These are phyloP conservation scores for Cystobasidium sp. DNA, from an alignment of 1,284 basidiomycete species.

Conservation along the genomic window DNA sequence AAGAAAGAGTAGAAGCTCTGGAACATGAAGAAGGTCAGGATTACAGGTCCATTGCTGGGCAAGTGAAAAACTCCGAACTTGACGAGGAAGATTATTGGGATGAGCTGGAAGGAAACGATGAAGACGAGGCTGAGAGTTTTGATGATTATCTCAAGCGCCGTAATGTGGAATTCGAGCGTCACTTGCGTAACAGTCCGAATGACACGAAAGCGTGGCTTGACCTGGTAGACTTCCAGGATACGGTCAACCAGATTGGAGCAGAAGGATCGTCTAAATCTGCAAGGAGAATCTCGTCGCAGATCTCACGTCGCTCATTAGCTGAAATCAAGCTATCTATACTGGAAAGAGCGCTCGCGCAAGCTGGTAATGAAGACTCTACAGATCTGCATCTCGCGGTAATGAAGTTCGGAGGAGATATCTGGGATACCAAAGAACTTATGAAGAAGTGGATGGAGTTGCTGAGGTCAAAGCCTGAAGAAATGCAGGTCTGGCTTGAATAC, in stretches of 20 bases:
- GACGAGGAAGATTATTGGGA: constrained; percentile 42
- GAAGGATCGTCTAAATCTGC: constrained; percentile 49
- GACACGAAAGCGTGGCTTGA: constrained; percentile 68
- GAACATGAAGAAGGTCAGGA: constrained; percentile 52
- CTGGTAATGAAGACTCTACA: constrained; percentile 63
- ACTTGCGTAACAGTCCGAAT: constrained; percentile 63
- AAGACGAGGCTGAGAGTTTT: constrained; percentile 47
- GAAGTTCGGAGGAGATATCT: constrained; percentile 30
- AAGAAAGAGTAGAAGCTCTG: constrained; percentile 46
- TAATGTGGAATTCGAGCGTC: constrained; percentile 66
- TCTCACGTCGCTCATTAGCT: constrained; percentile 74
- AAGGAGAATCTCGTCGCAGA: constrained; percentile 19
- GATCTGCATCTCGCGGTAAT: constrained; percentile 65
- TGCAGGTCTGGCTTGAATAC: constrained; percentile 49
- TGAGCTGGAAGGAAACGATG: constrained; percentile 46
- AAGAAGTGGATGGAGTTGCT: constrained; percentile 34
- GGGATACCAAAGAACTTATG: constrained; percentile 42
- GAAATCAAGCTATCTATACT: constrained; percentile 68
- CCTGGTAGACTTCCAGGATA: constrained; percentile 61
- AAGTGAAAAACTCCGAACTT: constrained; percentile 47
- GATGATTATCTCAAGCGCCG: constrained; percentile 66
- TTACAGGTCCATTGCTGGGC: constrained; percentile 50
- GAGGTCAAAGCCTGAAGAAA: constrained; percentile 42
- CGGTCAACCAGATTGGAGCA: constrained; percentile 32
- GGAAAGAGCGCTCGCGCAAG: constrained; percentile 66